phyloP scores from a whole-genome alignment of 805 yeast genomes.

The Zygoascus ofunaensis region DNA sequence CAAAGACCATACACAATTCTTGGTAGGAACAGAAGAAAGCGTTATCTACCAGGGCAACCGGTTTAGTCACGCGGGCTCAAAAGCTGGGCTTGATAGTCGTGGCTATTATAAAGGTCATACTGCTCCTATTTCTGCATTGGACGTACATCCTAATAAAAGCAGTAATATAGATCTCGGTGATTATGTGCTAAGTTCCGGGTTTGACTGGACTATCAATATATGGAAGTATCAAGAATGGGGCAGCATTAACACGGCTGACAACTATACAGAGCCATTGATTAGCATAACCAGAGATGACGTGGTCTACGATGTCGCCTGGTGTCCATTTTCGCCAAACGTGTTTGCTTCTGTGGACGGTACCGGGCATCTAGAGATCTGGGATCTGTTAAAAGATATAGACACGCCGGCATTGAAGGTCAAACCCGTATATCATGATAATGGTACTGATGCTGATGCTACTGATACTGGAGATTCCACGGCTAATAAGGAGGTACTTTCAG shows the following conservation, averaged over 20 bases:
- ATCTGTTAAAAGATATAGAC: constrained; percentile 26
- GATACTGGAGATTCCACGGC: neutral
- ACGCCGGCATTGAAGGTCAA: constrained; percentile 20
- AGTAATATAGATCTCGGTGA: constrained; percentile 22
- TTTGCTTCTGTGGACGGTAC: constrained; percentile 31
- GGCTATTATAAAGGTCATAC: constrained; percentile 24
- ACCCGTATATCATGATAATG: constrained; percentile 8
- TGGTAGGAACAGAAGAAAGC: constrained; percentile 34
- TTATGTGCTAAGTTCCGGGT: constrained; percentile 25
- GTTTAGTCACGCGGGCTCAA: constrained; percentile 24
- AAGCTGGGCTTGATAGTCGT: constrained; percentile 25
- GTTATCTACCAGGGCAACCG: constrained; percentile 27
- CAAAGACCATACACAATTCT: constrained; percentile 25
- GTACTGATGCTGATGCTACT: neutral
- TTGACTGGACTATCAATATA: constrained; percentile 32
- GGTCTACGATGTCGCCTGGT: constrained; percentile 32
- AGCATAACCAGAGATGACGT: constrained; percentile 23
- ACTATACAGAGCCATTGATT: constrained; percentile 14
- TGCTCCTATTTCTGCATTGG: constrained; percentile 29
- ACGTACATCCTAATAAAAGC: constrained; percentile 21
- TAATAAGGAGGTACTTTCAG: neutral
- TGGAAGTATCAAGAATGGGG: constrained; percentile 21
- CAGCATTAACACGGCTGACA: neutral
- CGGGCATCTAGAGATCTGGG: constrained; percentile 33
- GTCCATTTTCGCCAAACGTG: constrained; percentile 26